Base-by-base conservation (phyloP, 1,284 basidiomycete genomes). In the Apiotrichum akiyoshidainum region DNA sequence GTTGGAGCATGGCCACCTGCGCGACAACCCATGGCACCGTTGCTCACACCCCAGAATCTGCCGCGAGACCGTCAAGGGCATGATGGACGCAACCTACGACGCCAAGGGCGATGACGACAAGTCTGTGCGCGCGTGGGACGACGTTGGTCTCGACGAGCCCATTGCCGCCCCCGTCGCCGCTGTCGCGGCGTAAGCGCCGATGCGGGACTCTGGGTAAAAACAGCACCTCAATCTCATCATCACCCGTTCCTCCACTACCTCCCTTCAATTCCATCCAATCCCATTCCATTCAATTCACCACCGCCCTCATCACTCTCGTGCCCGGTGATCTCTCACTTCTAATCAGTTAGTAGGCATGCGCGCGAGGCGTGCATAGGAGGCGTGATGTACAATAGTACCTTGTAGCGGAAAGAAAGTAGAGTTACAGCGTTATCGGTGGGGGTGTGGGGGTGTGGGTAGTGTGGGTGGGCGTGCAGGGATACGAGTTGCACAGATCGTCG, bases 81-180 rank as follows among this genome's bases (percentile, higher is more conserved):
- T 56, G 26, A 60, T 59, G 22, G 70, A 73, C 57, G 54, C 69
- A 31, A 68, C 66, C 31, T 77, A 77, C 61, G 66, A 67, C 1
- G 68, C 57, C 12, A 60, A 68, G 52, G 66, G 57, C 13, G 72
- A 71, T 40, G 64, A 73, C 34, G 69, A 76, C 57, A 65, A 65
- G 14, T 57, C 50, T 16, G 65, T 72, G 14, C 54, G 54, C 6
- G 71, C 70, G 3, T 76, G 74, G 74, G 74, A 76, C 52, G 74
- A 73, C 48, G 66, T 66, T 14, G 63, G 61, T 19, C 35, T 61
- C 40, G 55, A 58, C n/a, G 47, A 52, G 7, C 2, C 33, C 5
- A 16, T 17, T 2, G 40, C 8, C 16, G 40, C 16, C 17, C 16
- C 40, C 16, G 40, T 31, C 4, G 26, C 26, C 7, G 26, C 26